Evolutionary conservation across 306 rosid genomes (phyloP), one percentile per base, ranked within the genome.

Genomic region (Malus sieversii): DNA sequence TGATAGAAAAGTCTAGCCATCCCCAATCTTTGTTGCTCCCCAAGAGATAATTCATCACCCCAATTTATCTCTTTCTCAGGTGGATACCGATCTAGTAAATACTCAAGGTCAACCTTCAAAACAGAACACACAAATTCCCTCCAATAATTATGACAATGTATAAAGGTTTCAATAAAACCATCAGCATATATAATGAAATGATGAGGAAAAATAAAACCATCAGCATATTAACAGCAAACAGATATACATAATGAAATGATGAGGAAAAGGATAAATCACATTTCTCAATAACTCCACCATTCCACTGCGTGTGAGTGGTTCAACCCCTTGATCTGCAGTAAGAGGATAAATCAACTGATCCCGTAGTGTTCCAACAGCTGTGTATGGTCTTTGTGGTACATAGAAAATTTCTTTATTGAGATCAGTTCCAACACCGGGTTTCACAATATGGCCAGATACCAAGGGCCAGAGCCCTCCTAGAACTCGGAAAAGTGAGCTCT

Each of bases 1-100:
- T 96, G 99, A 76, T 96, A 96, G 79, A 96, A 96, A 71, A 96
- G 96, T 81, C 99, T 90, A 73, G 98, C 99, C 99, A 96, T 96
- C 71, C 99, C 99, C 86, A 96, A 78, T 80, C 99, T 88, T 78
- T 96, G 98, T 68, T 96, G 99, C 87, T 92, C 99, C 42, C 99
- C 99, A 69, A 96, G 90, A 27, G 99, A 96, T 45, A 96, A 92
- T 80, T 92, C 98, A 18, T 96, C 99, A 7, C 99, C 99, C 99
- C 99, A 92, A 67, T 96, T 96, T 60, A 96, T 88, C 92, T 92
- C 98, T 74, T 90, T 69, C 80, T 96, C 96, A 25, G 88, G 87
- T 6, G 90, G 93, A 78, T 92, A 92, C 77, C 99, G 99, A 52
- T 92, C 98, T 83, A 96, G 74, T 72, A 96, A 81, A 83, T 92